A percentile compares a stretch with the other conserved stretches of the same genome.
Evolutionary conservation across 2,329 filamentous ascomycete species (phyloP).

Genomic region (Botrytis sinoallii): DNA sequence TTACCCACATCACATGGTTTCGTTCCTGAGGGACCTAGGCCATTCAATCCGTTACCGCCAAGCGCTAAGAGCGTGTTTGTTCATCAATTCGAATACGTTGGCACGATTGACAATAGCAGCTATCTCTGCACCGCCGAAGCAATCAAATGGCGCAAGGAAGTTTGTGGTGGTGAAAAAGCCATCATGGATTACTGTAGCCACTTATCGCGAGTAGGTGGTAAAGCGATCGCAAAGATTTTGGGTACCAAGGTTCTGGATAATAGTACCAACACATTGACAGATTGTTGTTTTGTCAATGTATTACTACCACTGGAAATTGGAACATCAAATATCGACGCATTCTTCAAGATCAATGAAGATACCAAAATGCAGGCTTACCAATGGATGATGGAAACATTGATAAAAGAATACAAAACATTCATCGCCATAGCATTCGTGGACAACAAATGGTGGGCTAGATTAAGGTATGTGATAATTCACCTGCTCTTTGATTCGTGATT

Average conservation of each 20-base stretch:
- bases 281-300: conserved; percentile 71
- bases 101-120: conserved; percentile 69
- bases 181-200: conserved; percentile 62
- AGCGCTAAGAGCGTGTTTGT: conserved; percentile 55
- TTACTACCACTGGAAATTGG: conserved; percentile 58
- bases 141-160: conserved; percentile 64
- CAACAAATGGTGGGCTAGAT: conserved; percentile 63
- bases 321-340: conserved; percentile 32
- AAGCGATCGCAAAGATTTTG: conserved; percentile 57
- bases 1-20: conserved; percentile 82
- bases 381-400: conserved; percentile 56
- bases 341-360: conserved; percentile 33
- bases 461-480: conserved; percentile 39
- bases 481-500: neutral
- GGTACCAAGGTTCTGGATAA: conserved; percentile 74
- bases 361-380: conserved; percentile 46
- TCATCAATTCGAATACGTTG: conserved; percentile 70
- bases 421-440: conserved; percentile 61
- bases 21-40: conserved; percentile 42
- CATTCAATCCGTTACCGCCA: conserved; percentile 42
- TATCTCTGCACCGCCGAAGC: conserved; percentile 71
- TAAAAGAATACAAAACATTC: conserved; percentile 67
- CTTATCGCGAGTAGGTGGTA: conserved; percentile 63
- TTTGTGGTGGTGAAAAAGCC: conserved; percentile 69
- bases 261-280: conserved; percentile 54